phyloP scores from a whole-genome alignment of 164 flowering plant species.

The Protea cynaroides region DNA sequence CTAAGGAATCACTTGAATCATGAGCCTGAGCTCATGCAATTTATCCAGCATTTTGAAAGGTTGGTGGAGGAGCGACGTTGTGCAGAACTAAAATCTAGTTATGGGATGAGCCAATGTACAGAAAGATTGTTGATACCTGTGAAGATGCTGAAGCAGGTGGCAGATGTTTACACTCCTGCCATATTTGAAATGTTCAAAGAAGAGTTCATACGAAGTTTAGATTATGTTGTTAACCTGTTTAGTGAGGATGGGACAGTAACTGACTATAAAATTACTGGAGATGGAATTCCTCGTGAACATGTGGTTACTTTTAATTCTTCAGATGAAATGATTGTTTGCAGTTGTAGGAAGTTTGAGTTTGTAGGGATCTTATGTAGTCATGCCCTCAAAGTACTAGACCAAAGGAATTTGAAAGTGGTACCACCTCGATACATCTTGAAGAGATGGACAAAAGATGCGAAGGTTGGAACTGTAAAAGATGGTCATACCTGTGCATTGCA shows the following conservation, averaged over 20 bases:
- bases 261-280: slow-evolving; percentile 16
- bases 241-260: slow-evolving; percentile 12
- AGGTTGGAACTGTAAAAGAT: slow-evolving; percentile 6
- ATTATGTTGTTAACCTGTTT: slow-evolving; percentile 14
- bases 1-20: slow-evolving; percentile 16
- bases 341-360: no score
- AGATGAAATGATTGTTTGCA: background rate
- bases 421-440: slow-evolving; percentile 16
- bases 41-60: slow-evolving; percentile 24
- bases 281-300: slow-evolving; percentile 11
- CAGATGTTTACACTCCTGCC: slow-evolving; percentile 20
- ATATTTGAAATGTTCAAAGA: slow-evolving; percentile 24
- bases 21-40: slow-evolving; percentile 16
- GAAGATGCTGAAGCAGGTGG: slow-evolving; percentile 18
- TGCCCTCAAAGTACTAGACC: slow-evolving; percentile 19
- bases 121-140: slow-evolving; percentile 17
- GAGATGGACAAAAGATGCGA: slow-evolving; percentile 23
- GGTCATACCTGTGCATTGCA: slow-evolving; percentile 1
- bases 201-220: slow-evolving; percentile 18
- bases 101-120: slow-evolving; percentile 11
- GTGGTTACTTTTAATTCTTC: slow-evolving; percentile 14
- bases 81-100: slow-evolving; percentile 18
- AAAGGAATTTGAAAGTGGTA: slow-evolving; percentile 15
- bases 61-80: slow-evolving; percentile 17
- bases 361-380: background rate